Base-by-base conservation (phyloP, 2,329 filamentous ascomycete species). In the Beauveria scarabaeidicola region DNA sequence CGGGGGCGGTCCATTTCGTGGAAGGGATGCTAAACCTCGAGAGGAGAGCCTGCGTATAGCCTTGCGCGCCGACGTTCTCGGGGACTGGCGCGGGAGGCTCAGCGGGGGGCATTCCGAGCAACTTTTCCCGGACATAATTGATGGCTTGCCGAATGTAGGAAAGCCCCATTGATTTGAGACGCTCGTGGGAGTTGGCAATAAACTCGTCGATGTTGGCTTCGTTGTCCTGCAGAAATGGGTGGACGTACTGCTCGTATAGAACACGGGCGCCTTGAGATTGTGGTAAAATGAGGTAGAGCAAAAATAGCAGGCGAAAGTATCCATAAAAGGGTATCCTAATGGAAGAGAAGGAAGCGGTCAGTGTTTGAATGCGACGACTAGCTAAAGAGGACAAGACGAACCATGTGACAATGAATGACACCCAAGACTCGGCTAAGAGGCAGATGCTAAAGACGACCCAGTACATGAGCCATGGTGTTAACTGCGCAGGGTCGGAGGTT, bases 381-480 rank as follows among this genome's bases (percentile, higher is more conserved):
- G 3, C 15, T 9, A 23, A 17, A 21, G 15, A 21, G 56, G 44
- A 19, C 5, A 32, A 61, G 32, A 69, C 76, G 56, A 75, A 87
- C 88, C 91, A 97, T 72, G 82, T 82, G 51, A 97, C 82, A 69
- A 97, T 86, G 76, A 93, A 96, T 68, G 87, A 85, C 60, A 89
- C 86, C 84, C 91, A 96, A 51, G 88, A 92, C 77, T 97, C 94
- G 74, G 86, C 84, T 63, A 94, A 83, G 60, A 92, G 80, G 67
- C 87, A 84, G 72, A 90, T 87, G 62, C 90, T 89, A 64, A 97
- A 83, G 25, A 96, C 91, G 62, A 96, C 91, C 89, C 93, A 99
- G 82, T 97, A 99, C 89, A 97, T 97, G 65, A 97, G 84, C 94
- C 94, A 99, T 86, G 93, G 93, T 64, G 90, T 90, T 62, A 97